Evolutionary conservation across 1,284 basidiomycete genomes (phyloP).

Genomic region (Termitomyces sp.): DNA sequence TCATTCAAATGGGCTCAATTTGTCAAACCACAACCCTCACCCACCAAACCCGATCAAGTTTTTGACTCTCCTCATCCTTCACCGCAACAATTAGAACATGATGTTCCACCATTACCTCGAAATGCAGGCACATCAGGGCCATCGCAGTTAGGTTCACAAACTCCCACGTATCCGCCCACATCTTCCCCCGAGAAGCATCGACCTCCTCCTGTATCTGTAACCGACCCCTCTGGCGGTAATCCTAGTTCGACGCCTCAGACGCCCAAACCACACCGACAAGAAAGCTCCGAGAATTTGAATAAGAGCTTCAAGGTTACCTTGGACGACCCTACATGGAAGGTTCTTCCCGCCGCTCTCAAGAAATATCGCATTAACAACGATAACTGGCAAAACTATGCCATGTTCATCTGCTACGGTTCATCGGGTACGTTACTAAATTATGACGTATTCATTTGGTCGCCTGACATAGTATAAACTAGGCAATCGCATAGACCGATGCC

Average conservation of each 20-base stretch:
- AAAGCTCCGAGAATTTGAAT: conserved; percentile 65
- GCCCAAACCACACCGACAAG: conserved; percentile 50
- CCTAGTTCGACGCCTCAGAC: conserved; percentile 29
- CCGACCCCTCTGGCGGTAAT: conserved; percentile 28
- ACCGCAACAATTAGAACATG: conserved; percentile 70
- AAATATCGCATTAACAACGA: conserved; percentile 99
- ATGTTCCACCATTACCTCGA: conserved; percentile 37
- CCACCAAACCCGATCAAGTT: conserved; percentile 56
- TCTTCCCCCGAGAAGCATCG: conserved; percentile 22
- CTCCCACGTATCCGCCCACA: conserved; percentile 15
- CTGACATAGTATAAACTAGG: conserved; percentile 33
- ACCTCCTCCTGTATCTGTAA: conserved; percentile 22
- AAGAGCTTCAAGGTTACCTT: conserved; percentile 88
- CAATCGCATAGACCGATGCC: conserved; percentile 84
- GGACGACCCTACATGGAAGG: conserved; percentile 98
- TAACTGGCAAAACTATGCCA: conserved; percentile 97
- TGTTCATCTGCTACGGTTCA: conserved; percentile 97
- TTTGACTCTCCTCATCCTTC: conserved; percentile 73
- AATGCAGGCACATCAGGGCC: conserved; percentile 24
- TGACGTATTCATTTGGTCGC: conserved; percentile 2
- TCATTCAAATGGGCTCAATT: conserved; percentile 83
- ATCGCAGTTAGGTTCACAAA: conserved; percentile 21
- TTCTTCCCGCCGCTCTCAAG: conserved; percentile 94
- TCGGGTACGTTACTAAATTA: conserved; percentile 51
- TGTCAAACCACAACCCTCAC: conserved; percentile 66